A percentile compares a stretch with the other conserved stretches of the same genome.
These are phyloP conservation scores for Colletotrichum siamense DNA, from an alignment of 2,329 filamentous ascomycete genomes.

Conservation along the genomic window DNA sequence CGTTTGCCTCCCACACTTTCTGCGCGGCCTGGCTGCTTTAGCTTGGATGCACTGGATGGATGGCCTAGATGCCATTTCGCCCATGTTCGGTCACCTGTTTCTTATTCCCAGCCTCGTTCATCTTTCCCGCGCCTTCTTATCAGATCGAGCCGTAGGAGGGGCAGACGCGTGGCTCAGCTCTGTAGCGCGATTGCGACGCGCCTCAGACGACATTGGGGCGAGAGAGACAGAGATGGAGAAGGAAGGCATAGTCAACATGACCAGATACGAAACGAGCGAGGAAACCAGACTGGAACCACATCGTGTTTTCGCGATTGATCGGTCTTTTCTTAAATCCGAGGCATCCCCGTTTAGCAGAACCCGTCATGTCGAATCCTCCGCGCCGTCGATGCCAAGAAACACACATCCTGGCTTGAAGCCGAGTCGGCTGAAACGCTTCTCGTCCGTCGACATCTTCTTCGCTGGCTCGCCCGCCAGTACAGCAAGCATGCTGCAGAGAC, in stretches of 20 bases:
- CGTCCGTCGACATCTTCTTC: neutral
- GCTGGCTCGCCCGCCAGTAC: neutral
- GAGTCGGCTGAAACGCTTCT: slow-evolving; percentile 12
- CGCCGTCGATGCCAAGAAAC: neutral
- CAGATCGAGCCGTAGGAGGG: neutral
- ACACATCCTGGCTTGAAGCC: neutral
- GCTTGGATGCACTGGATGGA: neutral
- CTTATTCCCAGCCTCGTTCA: neutral
- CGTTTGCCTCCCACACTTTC: neutral
- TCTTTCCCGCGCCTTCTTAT: neutral
- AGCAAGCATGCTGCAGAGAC: slow-evolving; percentile 1
- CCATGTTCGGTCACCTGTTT: neutral
- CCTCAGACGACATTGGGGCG: neutral
- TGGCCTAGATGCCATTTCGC: neutral
- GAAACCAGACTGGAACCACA: neutral
- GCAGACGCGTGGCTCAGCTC: neutral
- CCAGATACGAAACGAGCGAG: slow-evolving; percentile 6
- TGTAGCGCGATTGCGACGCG: neutral
- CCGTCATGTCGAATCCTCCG: neutral
- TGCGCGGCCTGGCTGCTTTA: neutral
- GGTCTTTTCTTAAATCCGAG: neutral
- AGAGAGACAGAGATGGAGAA: neutral
- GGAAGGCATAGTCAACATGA: neutral
- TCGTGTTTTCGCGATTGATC: neutral
- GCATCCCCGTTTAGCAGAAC: neutral